Conservation (phyloP, 1,139 yeast genomes). For the Blastobotrys malaysiensis region DNA sequence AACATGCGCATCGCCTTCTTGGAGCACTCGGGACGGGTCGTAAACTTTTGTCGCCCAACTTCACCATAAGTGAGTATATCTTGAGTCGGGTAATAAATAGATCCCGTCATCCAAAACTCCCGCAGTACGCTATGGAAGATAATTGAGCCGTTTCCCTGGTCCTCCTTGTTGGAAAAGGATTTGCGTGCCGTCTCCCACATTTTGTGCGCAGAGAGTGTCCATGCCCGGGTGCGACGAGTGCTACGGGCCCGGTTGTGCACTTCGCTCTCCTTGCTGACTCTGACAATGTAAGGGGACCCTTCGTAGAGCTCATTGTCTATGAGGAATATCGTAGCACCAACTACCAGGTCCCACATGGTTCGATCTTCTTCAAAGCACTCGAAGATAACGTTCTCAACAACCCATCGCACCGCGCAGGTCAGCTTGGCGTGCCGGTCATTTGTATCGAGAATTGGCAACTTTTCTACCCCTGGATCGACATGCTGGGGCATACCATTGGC, state of each 20-base stretch:
- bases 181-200: background rate
- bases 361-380: background rate
- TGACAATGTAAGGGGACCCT: background rate
- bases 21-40: background rate
- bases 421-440: background rate
- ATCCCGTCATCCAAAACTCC: background rate
- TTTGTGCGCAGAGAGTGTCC: background rate
- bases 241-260: background rate
- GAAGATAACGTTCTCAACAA: background rate
- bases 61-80: background rate
- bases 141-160: background rate
- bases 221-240: background rate
- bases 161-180: background rate
- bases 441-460: background rate
- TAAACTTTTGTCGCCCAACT: background rate
- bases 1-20: background rate
- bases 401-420: background rate
- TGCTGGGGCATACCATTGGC: background rate
- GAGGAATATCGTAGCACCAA: background rate
- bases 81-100: background rate
- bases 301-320: background rate
- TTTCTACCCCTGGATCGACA: background rate
- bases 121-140: background rate
- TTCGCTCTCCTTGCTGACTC: background rate
- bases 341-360: background rate